Conservation (phyloP, 345 rosid genomes). For the Moringa oleifera region DNA sequence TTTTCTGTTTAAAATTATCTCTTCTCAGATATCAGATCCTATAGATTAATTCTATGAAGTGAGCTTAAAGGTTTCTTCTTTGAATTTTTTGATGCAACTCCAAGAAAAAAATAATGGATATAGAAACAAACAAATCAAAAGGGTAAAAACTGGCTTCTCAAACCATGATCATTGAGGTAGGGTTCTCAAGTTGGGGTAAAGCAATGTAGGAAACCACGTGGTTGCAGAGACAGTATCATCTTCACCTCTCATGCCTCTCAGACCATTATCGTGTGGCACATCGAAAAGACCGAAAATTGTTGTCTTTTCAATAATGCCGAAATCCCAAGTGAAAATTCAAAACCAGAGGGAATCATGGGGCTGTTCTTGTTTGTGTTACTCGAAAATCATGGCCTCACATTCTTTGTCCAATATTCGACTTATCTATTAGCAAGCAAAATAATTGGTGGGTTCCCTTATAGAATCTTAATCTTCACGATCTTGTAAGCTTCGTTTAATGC, state of each 20-base stretch:
- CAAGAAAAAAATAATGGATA: no score
- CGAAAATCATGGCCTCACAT: background rate
- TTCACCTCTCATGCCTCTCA: conserved; percentile 15
- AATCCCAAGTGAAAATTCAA: background rate
- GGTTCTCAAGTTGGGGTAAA: no score
- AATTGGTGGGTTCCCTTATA: background rate
- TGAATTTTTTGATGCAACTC: no score
- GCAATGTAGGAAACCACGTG: conserved; percentile 15
- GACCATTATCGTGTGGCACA: background rate
- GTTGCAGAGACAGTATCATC: conserved; percentile 18
- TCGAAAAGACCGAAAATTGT: conserved; percentile 1
- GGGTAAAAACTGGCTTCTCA: conserved; percentile 11
- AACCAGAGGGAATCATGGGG: background rate
- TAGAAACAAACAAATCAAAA: conserved; percentile 4
- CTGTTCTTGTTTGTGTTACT: background rate
- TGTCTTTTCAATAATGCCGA: conserved; percentile 13
- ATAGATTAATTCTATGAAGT: no score
- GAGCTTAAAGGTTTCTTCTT: no score
- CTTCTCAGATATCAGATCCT: no score
- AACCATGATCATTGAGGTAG: no score
- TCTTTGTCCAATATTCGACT: background rate
- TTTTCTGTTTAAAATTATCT: no score
- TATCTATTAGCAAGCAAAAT: background rate
- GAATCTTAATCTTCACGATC: background rate
- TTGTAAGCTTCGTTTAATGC: conserved; percentile 7